These are phyloP conservation scores for Malassezia furfur DNA, from an alignment of 1,284 basidiomycete genomes.

Conservation along the genomic window DNA sequence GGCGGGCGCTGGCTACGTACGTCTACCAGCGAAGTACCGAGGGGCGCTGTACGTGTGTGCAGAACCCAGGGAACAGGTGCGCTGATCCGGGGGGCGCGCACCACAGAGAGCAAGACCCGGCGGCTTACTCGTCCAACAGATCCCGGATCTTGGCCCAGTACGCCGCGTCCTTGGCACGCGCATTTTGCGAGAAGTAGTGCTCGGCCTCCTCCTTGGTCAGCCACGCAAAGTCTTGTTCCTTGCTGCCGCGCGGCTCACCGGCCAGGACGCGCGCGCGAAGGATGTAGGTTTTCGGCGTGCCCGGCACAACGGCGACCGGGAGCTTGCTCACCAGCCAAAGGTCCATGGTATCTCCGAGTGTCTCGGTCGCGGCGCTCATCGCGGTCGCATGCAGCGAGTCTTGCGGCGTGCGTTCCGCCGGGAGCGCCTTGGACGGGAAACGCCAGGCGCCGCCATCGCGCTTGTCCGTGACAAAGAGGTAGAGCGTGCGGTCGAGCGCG, in stretches of 20 bases:
- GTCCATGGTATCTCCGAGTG: slow-evolving; percentile 36
- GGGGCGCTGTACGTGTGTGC: too few species aligned
- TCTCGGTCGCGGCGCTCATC: slow-evolving; percentile 21
- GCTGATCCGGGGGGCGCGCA: too few species aligned
- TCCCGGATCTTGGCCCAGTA: slow-evolving; percentile 71
- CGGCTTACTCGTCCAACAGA: slow-evolving; percentile 53
- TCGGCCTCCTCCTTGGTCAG: slow-evolving; percentile 77
- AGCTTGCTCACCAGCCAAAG: slow-evolving; percentile 42
- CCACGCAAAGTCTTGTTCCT: slow-evolving; percentile 71
- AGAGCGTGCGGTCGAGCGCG: slow-evolving; percentile 71
- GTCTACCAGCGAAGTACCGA: too few species aligned
- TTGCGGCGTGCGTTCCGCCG: slow-evolving; percentile 1
- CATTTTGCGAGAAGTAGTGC: slow-evolving; percentile 43
- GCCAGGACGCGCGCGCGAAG: slow-evolving; percentile 35
- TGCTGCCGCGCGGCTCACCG: slow-evolving; percentile 38
- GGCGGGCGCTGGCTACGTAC: too few species aligned
- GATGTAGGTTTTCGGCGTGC: slow-evolving; percentile 28
- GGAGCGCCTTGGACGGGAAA: slow-evolving; percentile 26
- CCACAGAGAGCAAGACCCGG: too few species aligned
- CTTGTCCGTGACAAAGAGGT: slow-evolving; percentile 60
- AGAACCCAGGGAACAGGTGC: too few species aligned
- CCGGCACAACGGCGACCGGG: slow-evolving; percentile 29
- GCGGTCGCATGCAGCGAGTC: slow-evolving; percentile 20
- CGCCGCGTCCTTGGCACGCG: slow-evolving; percentile 53
- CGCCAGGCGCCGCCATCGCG: slow-evolving; percentile 17